Evolutionary conservation across 2,329 filamentous ascomycete species (phyloP).

Genomic region (Proliferodiscus dingleyae): DNA sequence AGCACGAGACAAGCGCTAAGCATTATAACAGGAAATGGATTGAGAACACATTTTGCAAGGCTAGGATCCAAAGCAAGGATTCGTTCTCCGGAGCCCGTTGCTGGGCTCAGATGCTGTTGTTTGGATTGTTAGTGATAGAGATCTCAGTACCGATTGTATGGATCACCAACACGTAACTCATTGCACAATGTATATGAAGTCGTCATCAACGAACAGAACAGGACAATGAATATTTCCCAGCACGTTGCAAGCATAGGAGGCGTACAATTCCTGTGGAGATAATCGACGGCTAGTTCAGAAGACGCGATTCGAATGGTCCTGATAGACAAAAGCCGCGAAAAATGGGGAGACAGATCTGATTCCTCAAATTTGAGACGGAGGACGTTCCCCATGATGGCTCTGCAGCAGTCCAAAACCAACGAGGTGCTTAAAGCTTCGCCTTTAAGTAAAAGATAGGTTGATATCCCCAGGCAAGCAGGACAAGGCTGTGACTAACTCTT

Average conservation of each 20-base stretch:
- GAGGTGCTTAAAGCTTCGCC: not conserved
- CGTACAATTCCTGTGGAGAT: slow-evolving; percentile 5
- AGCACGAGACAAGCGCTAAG: slow-evolving; percentile 33
- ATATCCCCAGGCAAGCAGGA: not conserved
- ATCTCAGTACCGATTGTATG: not conserved
- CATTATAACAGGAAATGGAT: slow-evolving; percentile 33
- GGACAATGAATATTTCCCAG: slow-evolving; percentile 21
- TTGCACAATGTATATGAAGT: slow-evolving; percentile 26
- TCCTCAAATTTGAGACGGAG: not conserved
- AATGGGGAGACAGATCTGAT: not conserved
- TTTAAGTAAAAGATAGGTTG: not conserved
- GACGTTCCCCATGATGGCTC: not conserved
- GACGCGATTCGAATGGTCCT: not conserved
- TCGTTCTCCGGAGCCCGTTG: not conserved
- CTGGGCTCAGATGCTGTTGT: not conserved
- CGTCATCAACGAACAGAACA: slow-evolving; percentile 19
- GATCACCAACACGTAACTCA: slow-evolving; percentile 17
- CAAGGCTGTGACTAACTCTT: not conserved
- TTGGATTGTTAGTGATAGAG: not conserved
- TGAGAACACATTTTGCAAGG: slow-evolving; percentile 21
- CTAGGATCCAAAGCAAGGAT: slow-evolving; percentile 11
- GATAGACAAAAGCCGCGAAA: not conserved
- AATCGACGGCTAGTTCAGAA: not conserved
- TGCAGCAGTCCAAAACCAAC: not conserved
- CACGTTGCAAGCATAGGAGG: slow-evolving; percentile 15